These are phyloP conservation scores for Penicillium griseofulvum DNA, from an alignment of 2,329 filamentous ascomycete species.

Conservation along the genomic window DNA sequence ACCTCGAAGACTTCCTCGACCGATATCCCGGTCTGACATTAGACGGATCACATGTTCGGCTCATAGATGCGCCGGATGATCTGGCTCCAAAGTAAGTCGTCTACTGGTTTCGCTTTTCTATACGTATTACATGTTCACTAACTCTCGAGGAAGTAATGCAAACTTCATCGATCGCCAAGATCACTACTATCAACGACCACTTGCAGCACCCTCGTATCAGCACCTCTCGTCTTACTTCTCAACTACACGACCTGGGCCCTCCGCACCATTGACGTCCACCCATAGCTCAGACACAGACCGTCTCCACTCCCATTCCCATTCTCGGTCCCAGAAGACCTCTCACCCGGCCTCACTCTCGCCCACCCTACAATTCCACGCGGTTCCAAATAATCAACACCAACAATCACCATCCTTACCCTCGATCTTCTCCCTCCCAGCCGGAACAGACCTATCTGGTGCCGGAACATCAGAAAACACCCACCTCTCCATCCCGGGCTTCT, in stretches of 20 bases:
- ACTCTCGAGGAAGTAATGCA: constrained; percentile 1
- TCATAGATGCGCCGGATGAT: constrained; percentile 65
- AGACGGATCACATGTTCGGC: constrained; percentile 70
- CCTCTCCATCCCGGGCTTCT: constrained; percentile 38
- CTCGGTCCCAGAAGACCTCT: constrained; percentile 1
- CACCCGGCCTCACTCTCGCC: constrained; percentile 10
- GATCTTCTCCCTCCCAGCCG: constrained; percentile 12
- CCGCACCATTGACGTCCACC: constrained; percentile 3
- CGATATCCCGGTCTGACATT: constrained; percentile 71
- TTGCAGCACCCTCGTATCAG: constrained; percentile 14
- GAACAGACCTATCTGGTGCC: constrained; percentile 6
- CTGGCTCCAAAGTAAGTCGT: constrained; percentile 13
- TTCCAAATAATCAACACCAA: constrained; percentile 11
- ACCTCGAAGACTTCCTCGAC: constrained; percentile 85
- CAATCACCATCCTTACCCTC: constrained; percentile 15
- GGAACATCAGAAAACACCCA: constrained; percentile 14
- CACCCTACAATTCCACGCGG: constrained; percentile 14
- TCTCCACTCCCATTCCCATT: constrained; percentile 10
- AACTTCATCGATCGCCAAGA: constrained; percentile 20
- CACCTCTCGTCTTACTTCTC: constrained; percentile 15
- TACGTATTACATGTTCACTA: not conserved
- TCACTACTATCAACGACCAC: constrained; percentile 19
- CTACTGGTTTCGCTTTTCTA: not conserved
- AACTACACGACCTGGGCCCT: constrained; percentile 7
- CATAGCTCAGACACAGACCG: constrained; percentile 13